phyloP scores from a whole-genome alignment of 1,284 basidiomycete genomes.

The Trametes polyzona region DNA sequence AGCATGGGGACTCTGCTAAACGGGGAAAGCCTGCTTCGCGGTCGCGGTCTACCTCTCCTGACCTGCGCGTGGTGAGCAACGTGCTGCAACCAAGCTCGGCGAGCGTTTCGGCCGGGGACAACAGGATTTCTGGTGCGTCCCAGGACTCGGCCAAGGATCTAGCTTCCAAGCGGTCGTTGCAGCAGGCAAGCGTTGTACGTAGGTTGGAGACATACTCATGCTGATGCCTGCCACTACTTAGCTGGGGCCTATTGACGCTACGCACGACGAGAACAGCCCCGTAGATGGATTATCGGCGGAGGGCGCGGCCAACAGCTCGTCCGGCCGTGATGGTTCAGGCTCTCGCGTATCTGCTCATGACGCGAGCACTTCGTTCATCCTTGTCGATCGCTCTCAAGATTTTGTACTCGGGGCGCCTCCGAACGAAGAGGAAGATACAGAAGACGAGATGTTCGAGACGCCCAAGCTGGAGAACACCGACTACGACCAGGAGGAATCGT shows the following conservation, averaged over 20 bases:
- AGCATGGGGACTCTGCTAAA: conserved; percentile 8
- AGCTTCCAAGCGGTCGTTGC: neutral
- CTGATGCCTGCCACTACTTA: too few relatives aligned
- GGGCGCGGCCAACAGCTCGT: too few relatives aligned
- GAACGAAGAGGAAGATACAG: neutral
- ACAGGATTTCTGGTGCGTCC: neutral
- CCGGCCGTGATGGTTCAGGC: too few relatives aligned
- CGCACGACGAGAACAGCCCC: conserved; percentile 3
- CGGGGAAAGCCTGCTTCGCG: neutral
- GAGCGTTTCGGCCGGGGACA: neutral
- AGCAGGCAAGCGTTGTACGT: neutral
- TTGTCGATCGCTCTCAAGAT: neutral
- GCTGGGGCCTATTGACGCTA: neutral
- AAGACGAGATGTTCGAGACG: conserved; percentile 11
- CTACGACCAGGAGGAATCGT: too few relatives aligned
- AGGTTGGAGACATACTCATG: too few relatives aligned
- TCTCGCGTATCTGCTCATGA: neutral
- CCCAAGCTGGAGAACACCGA: too few relatives aligned
- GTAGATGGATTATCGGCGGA: too few relatives aligned
- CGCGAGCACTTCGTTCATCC: conserved; percentile 4
- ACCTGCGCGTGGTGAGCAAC: neutral
- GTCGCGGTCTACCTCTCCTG: conserved; percentile 2
- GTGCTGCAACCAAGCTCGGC: conserved; percentile 2
- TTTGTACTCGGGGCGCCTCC: neutral
- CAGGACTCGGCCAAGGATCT: neutral